phyloP scores from a whole-genome alignment of 1,284 basidiomycete species.

The Rhodofomes roseus region DNA sequence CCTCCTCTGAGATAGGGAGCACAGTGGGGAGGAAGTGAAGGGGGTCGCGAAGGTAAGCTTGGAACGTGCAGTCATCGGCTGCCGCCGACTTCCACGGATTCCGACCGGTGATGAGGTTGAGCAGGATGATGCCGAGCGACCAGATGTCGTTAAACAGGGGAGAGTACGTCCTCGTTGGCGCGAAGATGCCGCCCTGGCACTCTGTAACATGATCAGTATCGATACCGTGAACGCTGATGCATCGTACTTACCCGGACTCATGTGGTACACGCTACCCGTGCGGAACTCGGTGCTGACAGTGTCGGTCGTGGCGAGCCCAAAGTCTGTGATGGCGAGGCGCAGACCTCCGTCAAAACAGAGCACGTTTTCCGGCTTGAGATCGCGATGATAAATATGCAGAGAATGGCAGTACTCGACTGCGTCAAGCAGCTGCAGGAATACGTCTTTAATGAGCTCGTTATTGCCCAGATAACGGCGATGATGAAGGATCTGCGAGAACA shows the following conservation, averaged over 20 bases:
- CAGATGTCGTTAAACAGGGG: constrained; percentile 94
- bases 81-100: constrained; percentile 99
- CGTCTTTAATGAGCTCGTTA: constrained; percentile 78
- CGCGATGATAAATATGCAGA: constrained; percentile 93
- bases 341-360: constrained; percentile 82
- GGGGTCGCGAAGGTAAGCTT: constrained; percentile 67
- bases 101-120: constrained; percentile 93
- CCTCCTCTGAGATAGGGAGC: constrained; percentile 69
- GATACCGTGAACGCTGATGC: constrained; percentile 7
- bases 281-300: constrained; percentile 88
- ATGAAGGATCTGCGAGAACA: constrained; percentile 85
- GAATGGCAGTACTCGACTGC: constrained; percentile 89
- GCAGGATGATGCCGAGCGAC: constrained; percentile 94
- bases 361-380: constrained; percentile 98
- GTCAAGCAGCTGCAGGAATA: constrained; percentile 91
- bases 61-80: constrained; percentile 70
- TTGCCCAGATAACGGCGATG: constrained; percentile 73
- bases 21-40: constrained; percentile 65
- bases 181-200: constrained; percentile 86
- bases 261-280: constrained; percentile 95
- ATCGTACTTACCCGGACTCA: constrained; percentile 77
- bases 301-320: constrained; percentile 94
- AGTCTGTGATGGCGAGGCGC: constrained; percentile 90
- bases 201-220: constrained; percentile 45
- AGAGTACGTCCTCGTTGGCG: constrained; percentile 70